A percentile compares a stretch with the other conserved stretches of the same genome.
Conservation (phyloP, 148 eudicot genomes). For the Arctostaphylos glauca region DNA sequence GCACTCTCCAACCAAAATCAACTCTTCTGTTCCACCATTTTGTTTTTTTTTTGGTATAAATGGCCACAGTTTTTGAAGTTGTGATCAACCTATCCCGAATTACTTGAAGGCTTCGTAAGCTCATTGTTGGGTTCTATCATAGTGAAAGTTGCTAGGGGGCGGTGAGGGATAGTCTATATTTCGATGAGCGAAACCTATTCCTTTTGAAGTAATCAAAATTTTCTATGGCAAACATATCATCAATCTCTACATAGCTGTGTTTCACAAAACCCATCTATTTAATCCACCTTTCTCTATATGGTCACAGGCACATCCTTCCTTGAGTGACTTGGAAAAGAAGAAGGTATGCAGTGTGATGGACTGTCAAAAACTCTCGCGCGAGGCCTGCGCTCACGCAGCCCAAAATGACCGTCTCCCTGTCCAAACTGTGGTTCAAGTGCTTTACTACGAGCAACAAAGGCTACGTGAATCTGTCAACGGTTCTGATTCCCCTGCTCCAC, state of each 20-base stretch:
- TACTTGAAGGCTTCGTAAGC: too few species aligned
- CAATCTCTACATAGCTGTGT: not conserved
- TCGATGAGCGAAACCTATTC: too few species aligned
- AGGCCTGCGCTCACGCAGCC: constrained; percentile 94
- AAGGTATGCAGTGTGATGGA: constrained; percentile 91
- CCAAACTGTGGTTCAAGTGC: constrained; percentile 87
- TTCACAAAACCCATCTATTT: not conserved
- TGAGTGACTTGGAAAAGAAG: constrained; percentile 77
- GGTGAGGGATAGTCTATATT: too few species aligned
- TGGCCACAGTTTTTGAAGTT: too few species aligned
- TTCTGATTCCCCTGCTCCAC: constrained; percentile 29
- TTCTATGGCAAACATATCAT: too few species aligned
- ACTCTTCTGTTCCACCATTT: not conserved
- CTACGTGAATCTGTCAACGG: constrained; percentile 54
- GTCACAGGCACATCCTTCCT: constrained; percentile 69
- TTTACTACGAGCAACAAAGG: constrained; percentile 89
- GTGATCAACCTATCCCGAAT: too few species aligned
- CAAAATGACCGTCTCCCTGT: constrained; percentile 92
- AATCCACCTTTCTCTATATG: not conserved
- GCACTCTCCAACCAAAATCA: constrained; percentile 12
- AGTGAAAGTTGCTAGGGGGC: too few species aligned
- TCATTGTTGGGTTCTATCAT: too few species aligned
- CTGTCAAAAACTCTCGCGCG: constrained; percentile 89
- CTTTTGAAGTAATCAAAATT: too few species aligned
- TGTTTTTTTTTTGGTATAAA: not conserved